Percentiles rank a stretch among this genome's conserved stretches.
These are phyloP conservation scores for Paraphaeosphaeria sporulosa DNA, from an alignment of 2,329 filamentous ascomycete genomes.

Conservation along the genomic window DNA sequence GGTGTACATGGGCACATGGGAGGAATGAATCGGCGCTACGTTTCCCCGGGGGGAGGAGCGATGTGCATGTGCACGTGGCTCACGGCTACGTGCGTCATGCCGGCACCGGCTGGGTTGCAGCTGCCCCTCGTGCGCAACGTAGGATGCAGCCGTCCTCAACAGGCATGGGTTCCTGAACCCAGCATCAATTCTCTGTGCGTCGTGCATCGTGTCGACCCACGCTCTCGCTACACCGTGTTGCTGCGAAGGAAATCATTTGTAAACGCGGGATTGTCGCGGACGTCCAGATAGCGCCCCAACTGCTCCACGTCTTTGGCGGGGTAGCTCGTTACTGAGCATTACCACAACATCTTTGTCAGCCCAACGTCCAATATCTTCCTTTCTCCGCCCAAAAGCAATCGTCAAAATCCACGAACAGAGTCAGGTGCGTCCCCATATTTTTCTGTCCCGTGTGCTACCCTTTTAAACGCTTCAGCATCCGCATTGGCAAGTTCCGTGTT, in stretches of 20 bases:
- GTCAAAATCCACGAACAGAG: background rate
- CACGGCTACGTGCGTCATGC: background rate
- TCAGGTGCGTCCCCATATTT: background rate
- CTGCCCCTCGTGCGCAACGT: background rate
- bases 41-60: background rate
- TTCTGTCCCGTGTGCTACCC: background rate
- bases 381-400: conserved; percentile 20
- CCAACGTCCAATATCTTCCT: conserved; percentile 12
- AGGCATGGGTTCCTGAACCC: background rate
- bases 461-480: background rate
- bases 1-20: background rate
- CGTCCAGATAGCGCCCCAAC: conserved; percentile 2
- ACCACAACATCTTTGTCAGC: conserved; percentile 23
- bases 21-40: background rate
- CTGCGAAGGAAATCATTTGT: background rate
- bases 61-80: background rate
- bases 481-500: background rate
- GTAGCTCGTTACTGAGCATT: conserved; percentile 24
- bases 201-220: background rate
- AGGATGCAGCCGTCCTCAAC: background rate
- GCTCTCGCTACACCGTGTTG: background rate
- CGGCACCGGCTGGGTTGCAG: background rate
- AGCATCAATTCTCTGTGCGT: background rate
- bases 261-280: background rate
- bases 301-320: conserved; percentile 17